These are phyloP conservation scores for Cyberlindnera veronae DNA, from an alignment of 805 yeast species.

Conservation along the genomic window DNA sequence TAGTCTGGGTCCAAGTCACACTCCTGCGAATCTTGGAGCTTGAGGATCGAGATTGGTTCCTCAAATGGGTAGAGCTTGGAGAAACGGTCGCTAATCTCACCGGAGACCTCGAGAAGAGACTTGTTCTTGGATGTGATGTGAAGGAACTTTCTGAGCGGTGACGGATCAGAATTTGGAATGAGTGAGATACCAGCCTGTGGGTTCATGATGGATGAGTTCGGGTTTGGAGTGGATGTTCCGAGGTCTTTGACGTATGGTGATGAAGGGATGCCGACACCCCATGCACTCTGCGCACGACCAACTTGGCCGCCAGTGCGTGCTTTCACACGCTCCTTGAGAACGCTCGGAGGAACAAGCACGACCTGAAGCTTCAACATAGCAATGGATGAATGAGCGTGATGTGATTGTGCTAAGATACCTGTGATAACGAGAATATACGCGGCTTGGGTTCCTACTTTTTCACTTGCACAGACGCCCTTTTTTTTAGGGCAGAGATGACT, in stretches of 20 bases:
- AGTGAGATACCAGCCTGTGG: background rate
- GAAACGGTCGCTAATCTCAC: constrained; percentile 54
- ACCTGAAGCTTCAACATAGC: constrained; percentile 43
- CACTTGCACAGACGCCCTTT: no score
- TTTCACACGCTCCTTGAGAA: constrained; percentile 18
- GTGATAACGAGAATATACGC: background rate
- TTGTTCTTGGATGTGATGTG: constrained; percentile 54
- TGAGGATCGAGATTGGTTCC: constrained; percentile 49
- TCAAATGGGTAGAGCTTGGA: constrained; percentile 63
- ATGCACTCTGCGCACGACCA: background rate
- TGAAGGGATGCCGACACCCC: constrained; percentile 5
- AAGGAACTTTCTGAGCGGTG: constrained; percentile 47
- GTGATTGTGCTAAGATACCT: background rate
- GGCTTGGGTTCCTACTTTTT: background rate
- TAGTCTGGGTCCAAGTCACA: constrained; percentile 84
- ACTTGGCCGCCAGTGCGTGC: background rate
- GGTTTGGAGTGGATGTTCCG: constrained; percentile 36
- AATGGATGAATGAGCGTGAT: background rate
- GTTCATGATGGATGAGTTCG: constrained; percentile 18
- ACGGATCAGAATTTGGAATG: background rate
- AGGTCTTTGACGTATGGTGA: constrained; percentile 26
- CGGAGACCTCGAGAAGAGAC: constrained; percentile 45
- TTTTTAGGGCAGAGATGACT: no score
- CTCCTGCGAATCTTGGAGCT: constrained; percentile 60
- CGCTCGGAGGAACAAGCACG: constrained; percentile 40